Evolutionary conservation across 805 yeast genomes (phyloP).

Genomic region (Kurtzmaniella fragi): DNA sequence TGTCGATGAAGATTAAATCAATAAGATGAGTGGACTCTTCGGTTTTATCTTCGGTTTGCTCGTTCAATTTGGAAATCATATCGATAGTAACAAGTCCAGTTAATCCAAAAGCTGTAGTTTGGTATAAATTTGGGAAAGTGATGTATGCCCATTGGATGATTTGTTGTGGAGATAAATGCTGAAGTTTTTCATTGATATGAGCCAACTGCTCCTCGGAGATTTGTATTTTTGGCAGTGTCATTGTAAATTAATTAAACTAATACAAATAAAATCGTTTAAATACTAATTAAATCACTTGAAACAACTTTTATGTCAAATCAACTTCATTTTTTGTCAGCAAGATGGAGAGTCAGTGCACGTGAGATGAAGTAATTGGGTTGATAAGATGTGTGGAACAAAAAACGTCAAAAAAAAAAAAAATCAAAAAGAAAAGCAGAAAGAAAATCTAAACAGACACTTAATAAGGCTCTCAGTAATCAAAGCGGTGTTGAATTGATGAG

Average conservation of each 20-base stretch:
- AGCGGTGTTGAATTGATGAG: too few species aligned
- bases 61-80: constrained; percentile 56
- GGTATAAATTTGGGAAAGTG: constrained; percentile 80
- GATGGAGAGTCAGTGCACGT: too few species aligned
- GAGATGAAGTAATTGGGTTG: too few species aligned
- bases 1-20: constrained; percentile 82
- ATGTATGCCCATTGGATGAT: constrained; percentile 75
- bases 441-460: too few species aligned
- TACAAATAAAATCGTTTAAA: too few species aligned
- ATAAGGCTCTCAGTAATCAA: too few species aligned
- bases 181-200: constrained; percentile 60
- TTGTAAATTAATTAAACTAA: background rate
- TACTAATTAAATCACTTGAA: too few species aligned
- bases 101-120: constrained; percentile 93
- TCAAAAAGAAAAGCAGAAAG: background rate
- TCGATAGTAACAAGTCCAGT: constrained; percentile 88
- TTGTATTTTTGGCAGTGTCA: constrained; percentile 8
- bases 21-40: constrained; percentile 34
- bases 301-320: too few species aligned
- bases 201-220: constrained; percentile 52
- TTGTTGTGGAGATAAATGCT: constrained; percentile 59
- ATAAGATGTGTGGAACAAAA: background rate
- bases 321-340: too few species aligned
- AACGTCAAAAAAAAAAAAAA: background rate
- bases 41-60: background rate